Evolutionary conservation across 306 rosid species (phyloP), one percentile per base, ranked within the genome.

Genomic region (Hippophae tibetana): DNA sequence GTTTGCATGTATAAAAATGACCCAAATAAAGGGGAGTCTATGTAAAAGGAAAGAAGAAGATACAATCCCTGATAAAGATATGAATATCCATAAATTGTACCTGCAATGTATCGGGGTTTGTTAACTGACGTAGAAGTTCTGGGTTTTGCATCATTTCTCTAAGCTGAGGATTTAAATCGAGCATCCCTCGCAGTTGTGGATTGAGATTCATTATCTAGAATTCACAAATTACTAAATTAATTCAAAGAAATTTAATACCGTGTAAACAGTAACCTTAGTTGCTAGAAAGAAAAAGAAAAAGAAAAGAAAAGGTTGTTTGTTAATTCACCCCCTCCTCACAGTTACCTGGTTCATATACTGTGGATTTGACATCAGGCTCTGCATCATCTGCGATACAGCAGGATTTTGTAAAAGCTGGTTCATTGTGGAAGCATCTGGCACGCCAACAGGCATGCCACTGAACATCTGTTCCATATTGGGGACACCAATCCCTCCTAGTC

Each of bases 51-150:
- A 6, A 1, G 52, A 48, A 11, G 13, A 12, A 48, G 42, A 53
- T 42, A 60, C 14, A 18, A 13, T 41, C 54, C 49, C 45, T 61
- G 56, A 59, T 41, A 40, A 43, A 68, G 8, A 51, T 49, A 63
- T 63, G 57, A 79, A 60, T 56, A 69, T 54, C 45, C 45, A 13
- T 10, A 57, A 57, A 64, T 54, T 43, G 58, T 75, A 89, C 96
- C 96, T 89, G 96, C 77, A 89, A 66, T 69, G 94, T 85, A 75
- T 89, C 96, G 6, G 96, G 94, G 47, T 89, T 82, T 61, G 90
- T 82, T 64, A 89, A 72, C 70, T 83, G 77, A 25, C 86, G 94
- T 54, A 85, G 75, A 63, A 85, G 75, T 64, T 89, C 96, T 18
- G 90, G 96, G 64, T 83, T 83, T 73, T 89, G 85, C 82, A 85